These are phyloP conservation scores for Capsella bursapastoris DNA, from an alignment of 345 rosid genomes.

Conservation along the genomic window DNA sequence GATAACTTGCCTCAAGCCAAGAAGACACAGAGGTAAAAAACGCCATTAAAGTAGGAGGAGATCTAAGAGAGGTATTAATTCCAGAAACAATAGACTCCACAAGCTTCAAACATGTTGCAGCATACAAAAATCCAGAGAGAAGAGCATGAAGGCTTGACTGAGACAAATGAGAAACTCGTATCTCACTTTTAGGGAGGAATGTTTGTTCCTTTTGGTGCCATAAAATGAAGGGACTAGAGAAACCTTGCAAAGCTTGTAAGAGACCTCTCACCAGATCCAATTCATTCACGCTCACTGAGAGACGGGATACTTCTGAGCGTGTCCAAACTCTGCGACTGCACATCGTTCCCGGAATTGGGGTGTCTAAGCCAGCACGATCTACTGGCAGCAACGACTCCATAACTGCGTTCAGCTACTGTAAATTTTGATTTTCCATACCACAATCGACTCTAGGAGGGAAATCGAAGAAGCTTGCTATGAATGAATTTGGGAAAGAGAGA, in stretches of 20 bases:
- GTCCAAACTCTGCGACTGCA: conserved; percentile 30
- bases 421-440: neutral
- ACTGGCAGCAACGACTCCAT: conserved; percentile 43
- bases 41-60: conserved; percentile 70
- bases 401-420: conserved; percentile 38
- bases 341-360: conserved; percentile 33
- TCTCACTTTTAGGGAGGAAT: conserved; percentile 57
- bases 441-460: neutral
- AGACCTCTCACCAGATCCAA: conserved; percentile 68
- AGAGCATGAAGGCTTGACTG: conserved; percentile 60
- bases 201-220: conserved; percentile 60
- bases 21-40: conserved; percentile 69
- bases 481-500: neutral
- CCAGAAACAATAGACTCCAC: conserved; percentile 57
- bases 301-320: neutral
- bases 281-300: conserved; percentile 57
- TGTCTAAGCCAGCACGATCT: conserved; percentile 44
- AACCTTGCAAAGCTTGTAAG: conserved; percentile 78
- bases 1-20: conserved; percentile 67
- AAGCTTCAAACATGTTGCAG: conserved; percentile 82
- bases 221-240: conserved; percentile 59
- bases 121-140: conserved; percentile 63
- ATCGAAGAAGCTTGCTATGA: conserved; percentile 7
- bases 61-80: conserved; percentile 44
- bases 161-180: conserved; percentile 76